Base-by-base conservation (phyloP, 805 yeast genomes). In the Spencermartinsiella europaea region DNA sequence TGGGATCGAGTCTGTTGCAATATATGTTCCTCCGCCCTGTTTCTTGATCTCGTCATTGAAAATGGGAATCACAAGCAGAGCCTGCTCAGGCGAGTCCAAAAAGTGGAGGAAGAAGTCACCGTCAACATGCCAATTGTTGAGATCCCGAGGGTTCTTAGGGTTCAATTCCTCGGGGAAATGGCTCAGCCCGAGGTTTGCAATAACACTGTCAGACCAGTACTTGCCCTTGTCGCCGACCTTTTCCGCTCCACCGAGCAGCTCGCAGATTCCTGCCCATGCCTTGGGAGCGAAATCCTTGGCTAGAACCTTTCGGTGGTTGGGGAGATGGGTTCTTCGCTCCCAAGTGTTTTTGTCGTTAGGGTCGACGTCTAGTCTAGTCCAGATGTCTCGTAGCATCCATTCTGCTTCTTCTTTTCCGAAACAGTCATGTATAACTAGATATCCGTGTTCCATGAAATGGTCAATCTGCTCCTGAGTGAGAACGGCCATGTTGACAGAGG, bases 21-120 rank as follows among this genome's bases (percentile, higher is more conserved):
- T 46, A 19, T 19, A 46, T 12, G 49, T 46, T 15, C 41, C 45
- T 15, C 49, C 49, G 5, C 45, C 45, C 20, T 36, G 15, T 17
- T 28, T 31, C 21, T 7, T 20, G 15, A 46, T 41, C 34, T 41
- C 34, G n/a, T 46, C 49, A n/a, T 36, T 33, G 42, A 46, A 46
- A 5, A 46, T 46, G n/a, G 49, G 49, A 5, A 41, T 41, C 19
- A 40, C 45, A 16, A 46, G 33, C 16, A 46, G 49, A 3, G 49
- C 49, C 40, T 46, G 49, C 21, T 46, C 49, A 14, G 49, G 49
- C 3, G 49, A 46, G 20, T 46, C 49, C 16, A 46, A 34, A 38
- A 46, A 46, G 21, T 46, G 49, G 16, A 40, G 41, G 37, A 46
- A 46, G 37, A 46, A 46, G 28, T 46, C 44, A 3, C 49, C 49